Conservation (phyloP, 169 alveolate genomes). For the Plasmodium cynomolgi region DNA sequence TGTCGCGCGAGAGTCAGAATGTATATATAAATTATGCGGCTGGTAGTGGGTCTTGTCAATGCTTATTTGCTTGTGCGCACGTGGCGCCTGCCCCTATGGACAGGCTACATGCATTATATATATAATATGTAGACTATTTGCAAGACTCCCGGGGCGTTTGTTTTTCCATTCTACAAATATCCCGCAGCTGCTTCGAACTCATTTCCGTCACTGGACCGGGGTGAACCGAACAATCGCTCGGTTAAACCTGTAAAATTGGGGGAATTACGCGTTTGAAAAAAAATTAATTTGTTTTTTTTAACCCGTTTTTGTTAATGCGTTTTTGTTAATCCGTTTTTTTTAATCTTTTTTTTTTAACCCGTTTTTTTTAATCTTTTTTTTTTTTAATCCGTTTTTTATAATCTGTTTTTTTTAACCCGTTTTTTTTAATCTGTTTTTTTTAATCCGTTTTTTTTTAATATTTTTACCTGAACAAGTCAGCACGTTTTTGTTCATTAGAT, state of each 20-base stretch:
- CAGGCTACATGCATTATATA: background rate
- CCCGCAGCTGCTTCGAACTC: background rate
- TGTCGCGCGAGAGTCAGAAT: background rate
- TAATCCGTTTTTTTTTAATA: background rate
- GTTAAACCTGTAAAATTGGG: background rate
- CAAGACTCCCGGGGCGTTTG: background rate
- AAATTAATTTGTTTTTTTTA: too few relatives aligned
- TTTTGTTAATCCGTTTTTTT: background rate
- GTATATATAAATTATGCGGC: background rate
- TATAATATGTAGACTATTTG: background rate
- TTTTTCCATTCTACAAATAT: background rate
- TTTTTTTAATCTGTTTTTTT: background rate
- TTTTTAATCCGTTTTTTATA: background rate
- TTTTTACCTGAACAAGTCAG: conserved; percentile 7
- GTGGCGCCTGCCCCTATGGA: background rate
- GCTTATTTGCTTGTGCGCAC: background rate
- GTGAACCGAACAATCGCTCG: background rate
- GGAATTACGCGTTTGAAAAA: background rate
- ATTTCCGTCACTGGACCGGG: background rate
- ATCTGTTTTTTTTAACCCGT: background rate
- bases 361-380: background rate
- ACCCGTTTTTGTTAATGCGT: background rate
- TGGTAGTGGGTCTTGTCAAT: background rate
- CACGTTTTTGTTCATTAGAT: background rate
- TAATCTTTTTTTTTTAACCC: background rate